Conservation (phyloP, 345 rosid genomes). For the Erucastrum elatum region DNA sequence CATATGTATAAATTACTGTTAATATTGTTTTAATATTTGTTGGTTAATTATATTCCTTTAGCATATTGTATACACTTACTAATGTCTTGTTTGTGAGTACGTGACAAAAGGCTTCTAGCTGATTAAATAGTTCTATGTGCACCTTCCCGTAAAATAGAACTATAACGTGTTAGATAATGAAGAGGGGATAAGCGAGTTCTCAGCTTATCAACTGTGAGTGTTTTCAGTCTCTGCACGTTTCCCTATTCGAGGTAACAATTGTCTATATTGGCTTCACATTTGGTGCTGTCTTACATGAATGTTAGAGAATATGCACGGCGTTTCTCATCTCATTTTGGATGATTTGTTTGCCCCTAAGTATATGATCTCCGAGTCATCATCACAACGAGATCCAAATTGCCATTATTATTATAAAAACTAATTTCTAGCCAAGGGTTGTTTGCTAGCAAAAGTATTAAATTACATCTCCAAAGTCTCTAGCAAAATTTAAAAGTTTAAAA, state of each 20-base stretch:
- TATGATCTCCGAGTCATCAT: neutral
- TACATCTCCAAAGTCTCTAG: slow-evolving; percentile 10
- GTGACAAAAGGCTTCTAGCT: neutral
- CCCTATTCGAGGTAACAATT: neutral
- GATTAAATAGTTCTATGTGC: neutral
- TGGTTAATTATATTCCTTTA: neutral
- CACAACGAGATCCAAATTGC: neutral
- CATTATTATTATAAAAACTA: slow-evolving; percentile 13
- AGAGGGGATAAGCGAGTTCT: neutral
- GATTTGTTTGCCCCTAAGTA: neutral
- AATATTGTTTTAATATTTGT: neutral
- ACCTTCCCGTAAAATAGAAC: neutral
- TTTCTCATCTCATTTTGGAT: neutral
- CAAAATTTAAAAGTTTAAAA: neutral
- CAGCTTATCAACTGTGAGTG: neutral
- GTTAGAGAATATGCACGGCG: neutral
- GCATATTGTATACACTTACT: slow-evolving; percentile 3
- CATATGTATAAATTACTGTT: neutral
- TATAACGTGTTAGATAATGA: neutral
- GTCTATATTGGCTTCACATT: neutral
- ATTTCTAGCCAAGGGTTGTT: slow-evolving; percentile 7
- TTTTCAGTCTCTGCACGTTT: neutral
- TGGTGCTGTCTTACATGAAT: neutral
- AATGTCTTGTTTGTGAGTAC: neutral
- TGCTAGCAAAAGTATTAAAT: slow-evolving; percentile 19